These are phyloP conservation scores for Colletotrichum musicola DNA, from an alignment of 2,329 filamentous ascomycete species.

Conservation along the genomic window DNA sequence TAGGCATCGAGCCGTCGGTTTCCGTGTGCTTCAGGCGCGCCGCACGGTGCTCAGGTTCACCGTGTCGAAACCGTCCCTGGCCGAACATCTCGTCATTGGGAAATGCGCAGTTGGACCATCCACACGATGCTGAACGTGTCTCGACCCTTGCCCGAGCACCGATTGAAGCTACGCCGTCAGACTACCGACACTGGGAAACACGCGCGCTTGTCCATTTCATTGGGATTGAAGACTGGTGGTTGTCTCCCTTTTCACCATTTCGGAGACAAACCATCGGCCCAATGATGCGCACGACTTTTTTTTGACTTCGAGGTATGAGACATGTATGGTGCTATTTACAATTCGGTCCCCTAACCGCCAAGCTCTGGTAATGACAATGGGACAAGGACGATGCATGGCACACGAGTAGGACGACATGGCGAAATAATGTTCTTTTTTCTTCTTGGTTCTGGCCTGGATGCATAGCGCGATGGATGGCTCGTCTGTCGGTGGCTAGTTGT, in stretches of 20 bases:
- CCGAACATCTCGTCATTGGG: no score
- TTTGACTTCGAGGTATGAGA: constrained; percentile 40
- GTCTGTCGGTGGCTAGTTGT: constrained; percentile 42
- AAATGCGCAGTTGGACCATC: no score
- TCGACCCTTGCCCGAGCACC: no score
- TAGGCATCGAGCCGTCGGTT: no score
- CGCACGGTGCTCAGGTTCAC: no score
- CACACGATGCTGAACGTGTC: no score
- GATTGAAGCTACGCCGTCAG: no score
- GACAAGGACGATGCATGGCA: constrained; percentile 33
- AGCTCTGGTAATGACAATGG: constrained; percentile 4
- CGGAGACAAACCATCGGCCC: background rate
- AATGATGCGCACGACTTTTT: constrained; percentile 10
- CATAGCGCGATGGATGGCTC: constrained; percentile 41
- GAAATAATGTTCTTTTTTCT: constrained; percentile 32
- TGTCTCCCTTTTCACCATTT: constrained; percentile 2
- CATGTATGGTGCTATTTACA: constrained; percentile 38
- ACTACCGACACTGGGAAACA: no score
- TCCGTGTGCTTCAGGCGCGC: no score
- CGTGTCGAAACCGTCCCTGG: no score
- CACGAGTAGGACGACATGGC: constrained; percentile 32
- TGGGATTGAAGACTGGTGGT: no score
- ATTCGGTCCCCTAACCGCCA: constrained; percentile 7
- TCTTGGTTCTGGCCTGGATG: constrained; percentile 42
- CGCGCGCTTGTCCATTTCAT: no score